These are phyloP conservation scores for Torulaspora maleeae DNA, from an alignment of 805 yeast genomes.

Conservation along the genomic window DNA sequence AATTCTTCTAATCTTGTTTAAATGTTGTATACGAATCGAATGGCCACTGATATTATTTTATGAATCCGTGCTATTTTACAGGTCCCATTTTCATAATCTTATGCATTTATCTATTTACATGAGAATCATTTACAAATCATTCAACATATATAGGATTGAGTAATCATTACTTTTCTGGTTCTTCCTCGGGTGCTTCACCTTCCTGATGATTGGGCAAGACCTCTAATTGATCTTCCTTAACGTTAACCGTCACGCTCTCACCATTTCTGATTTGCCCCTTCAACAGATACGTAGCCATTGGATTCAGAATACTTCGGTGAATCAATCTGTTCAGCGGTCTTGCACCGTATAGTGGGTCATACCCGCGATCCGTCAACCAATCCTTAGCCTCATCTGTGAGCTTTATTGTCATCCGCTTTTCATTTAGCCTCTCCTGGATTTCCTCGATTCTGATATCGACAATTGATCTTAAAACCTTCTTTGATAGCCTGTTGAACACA, in stretches of 20 bases:
- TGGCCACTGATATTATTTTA: not conserved
- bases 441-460: conserved; percentile 82
- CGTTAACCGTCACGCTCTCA: conserved; percentile 50
- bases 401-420: conserved; percentile 65
- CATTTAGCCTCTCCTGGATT: conserved; percentile 69
- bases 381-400: conserved; percentile 62
- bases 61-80: not conserved
- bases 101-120: no score
- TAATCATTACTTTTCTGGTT: conserved; percentile 16
- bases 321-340: conserved; percentile 90
- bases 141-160: not conserved
- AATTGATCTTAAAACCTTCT: conserved; percentile 65
- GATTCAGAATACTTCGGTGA: conserved; percentile 79
- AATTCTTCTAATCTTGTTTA: not conserved
- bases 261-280: conserved; percentile 68
- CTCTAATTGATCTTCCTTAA: conserved; percentile 41
- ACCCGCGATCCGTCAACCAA: conserved; percentile 80
- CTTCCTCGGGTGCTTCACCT: conserved; percentile 27
- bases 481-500: conserved; percentile 86
- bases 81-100: not conserved
- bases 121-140: not conserved
- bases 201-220: conserved; percentile 46
- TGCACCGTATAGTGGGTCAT: conserved; percentile 91
- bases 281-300: conserved; percentile 75
- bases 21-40: conserved; percentile 4